These are phyloP conservation scores for Amanita exitialis DNA, from an alignment of 768 basidiomycete species.

Conservation along the genomic window DNA sequence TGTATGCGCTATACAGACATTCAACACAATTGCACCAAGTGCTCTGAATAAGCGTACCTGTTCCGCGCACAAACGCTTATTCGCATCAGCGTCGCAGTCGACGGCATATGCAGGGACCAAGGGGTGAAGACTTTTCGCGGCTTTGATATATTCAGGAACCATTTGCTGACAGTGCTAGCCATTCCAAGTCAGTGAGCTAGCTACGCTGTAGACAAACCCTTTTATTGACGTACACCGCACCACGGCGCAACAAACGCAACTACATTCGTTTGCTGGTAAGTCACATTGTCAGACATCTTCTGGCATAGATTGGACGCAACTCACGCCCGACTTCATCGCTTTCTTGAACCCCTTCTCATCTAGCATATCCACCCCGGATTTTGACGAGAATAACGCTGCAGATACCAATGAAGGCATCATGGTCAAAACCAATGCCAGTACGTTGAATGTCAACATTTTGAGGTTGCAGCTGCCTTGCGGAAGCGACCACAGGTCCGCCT, in stretches of 20 bases:
- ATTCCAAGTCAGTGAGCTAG: neutral
- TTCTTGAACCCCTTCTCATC: conserved; percentile 62
- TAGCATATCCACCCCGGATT: conserved; percentile 62
- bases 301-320: conserved; percentile 15
- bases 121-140: conserved; percentile 69
- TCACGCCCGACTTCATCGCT: conserved; percentile 66
- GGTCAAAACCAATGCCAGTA: conserved; percentile 25
- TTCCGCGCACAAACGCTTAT: conserved; percentile 75
- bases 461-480: neutral
- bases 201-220: neutral
- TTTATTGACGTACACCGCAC: conserved; percentile 59
- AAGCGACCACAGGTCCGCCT: no score
- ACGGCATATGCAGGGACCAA: conserved; percentile 85
- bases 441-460: conserved; percentile 24
- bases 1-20: conserved; percentile 45
- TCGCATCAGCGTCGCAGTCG: conserved; percentile 81
- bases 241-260: conserved; percentile 94
- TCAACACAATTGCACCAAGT: neutral
- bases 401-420: conserved; percentile 38
- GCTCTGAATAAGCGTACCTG: conserved; percentile 32
- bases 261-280: conserved; percentile 53
- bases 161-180: conserved; percentile 74
- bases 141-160: conserved; percentile 79
- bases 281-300: neutral
- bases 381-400: conserved; percentile 36